Conservation (phyloP, 2,329 filamentous ascomycete species). For the Fusarium napiforme region DNA sequence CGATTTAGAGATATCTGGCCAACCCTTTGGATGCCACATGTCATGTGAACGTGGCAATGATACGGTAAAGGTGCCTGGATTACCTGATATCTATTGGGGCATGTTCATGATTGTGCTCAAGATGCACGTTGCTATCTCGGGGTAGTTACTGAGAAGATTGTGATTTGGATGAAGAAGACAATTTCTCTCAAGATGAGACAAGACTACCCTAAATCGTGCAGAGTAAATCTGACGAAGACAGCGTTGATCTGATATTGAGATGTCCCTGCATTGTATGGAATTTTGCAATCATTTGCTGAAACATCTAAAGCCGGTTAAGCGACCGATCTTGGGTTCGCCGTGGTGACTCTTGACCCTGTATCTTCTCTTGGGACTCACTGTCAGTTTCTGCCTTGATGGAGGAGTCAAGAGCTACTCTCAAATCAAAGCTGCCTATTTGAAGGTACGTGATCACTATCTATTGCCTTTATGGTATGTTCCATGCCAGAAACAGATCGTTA, state of each 20-base stretch:
- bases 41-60: no score
- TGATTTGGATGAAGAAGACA: neutral
- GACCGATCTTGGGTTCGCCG: neutral
- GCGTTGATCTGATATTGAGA: no score
- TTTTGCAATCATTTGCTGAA: no score
- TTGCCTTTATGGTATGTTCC: no score
- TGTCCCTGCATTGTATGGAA: no score
- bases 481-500: neutral
- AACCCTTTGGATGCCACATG: neutral
- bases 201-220: neutral
- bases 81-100: no score
- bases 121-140: rapidly evolving
- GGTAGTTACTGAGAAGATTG: neutral
- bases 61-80: no score
- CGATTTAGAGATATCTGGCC: neutral
- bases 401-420: neutral
- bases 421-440: neutral
- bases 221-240: neutral
- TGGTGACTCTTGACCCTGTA: neutral
- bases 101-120: rapidly evolving
- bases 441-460: no score
- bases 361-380: neutral
- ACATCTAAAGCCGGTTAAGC: neutral
- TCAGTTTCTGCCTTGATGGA: neutral
- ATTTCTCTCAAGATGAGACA: neutral